Evolutionary conservation across 2,329 filamentous ascomycete species (phyloP).

Genomic region (Nothophoma quercina): DNA sequence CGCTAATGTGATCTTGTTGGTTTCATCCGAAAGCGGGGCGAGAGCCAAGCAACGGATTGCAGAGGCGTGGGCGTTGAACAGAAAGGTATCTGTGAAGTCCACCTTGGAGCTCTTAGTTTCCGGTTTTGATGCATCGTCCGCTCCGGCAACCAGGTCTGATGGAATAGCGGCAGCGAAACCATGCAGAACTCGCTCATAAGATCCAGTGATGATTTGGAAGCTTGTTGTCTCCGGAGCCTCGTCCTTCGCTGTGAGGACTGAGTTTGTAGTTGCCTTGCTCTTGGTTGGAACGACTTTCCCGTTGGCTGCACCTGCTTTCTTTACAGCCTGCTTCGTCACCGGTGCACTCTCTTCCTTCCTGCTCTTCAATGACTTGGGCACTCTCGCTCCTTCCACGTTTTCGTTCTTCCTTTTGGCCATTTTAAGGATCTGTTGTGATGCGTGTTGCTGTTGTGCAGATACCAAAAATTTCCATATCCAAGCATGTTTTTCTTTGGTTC

Average conservation of each 20-base stretch:
- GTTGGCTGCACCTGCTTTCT: constrained; percentile 22
- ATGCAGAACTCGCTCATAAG: constrained; percentile 92
- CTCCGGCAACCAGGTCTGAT: constrained; percentile 39
- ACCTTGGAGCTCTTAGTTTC: constrained; percentile 49
- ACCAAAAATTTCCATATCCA: too few relatives aligned
- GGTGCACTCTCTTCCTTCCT: constrained; percentile 33
- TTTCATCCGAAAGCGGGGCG: constrained; percentile 72
- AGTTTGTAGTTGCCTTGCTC: constrained; percentile 27
- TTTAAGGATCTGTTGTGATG: constrained; percentile 12
- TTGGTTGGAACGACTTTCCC: constrained; percentile 15
- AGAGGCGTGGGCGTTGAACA: constrained; percentile 92
- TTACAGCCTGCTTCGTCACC: constrained; percentile 26
- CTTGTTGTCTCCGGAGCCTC: constrained; percentile 42
- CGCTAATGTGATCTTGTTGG: constrained; percentile 86
- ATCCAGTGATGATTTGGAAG: constrained; percentile 91
- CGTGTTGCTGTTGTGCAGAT: constrained; percentile 21
- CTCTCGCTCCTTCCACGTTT: constrained; percentile 21
- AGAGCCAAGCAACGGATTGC: constrained; percentile 89
- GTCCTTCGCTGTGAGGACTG: constrained; percentile 13
- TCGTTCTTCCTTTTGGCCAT: constrained; percentile 51
- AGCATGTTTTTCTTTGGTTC: constrained; percentile 20
- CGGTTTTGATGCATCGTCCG: constrained; percentile 22
- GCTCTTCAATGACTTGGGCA: constrained; percentile 36
- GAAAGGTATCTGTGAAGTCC: constrained; percentile 88
- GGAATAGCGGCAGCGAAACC: constrained; percentile 82